phyloP scores from a whole-genome alignment of 2,329 filamentous ascomycete species.

The Pseudogymnoascus sp. region DNA sequence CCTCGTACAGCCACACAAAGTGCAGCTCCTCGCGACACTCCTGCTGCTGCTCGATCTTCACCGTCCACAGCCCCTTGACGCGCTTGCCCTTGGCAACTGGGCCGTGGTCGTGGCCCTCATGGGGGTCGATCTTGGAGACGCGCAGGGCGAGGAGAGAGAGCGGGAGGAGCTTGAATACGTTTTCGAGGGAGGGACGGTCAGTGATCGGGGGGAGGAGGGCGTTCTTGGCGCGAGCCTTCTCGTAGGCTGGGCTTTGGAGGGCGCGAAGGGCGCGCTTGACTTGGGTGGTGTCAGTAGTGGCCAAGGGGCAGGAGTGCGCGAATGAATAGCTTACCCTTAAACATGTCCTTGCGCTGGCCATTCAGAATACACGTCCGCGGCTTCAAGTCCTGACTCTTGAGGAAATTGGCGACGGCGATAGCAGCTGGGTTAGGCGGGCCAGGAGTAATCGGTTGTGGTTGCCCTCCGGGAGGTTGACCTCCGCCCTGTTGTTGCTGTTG shows the following conservation, averaged over 20 bases:
- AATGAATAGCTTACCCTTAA: slow-evolving; percentile 56
- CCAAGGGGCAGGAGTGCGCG: neutral
- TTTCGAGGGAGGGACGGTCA: slow-evolving; percentile 81
- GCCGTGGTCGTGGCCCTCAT: slow-evolving; percentile 63
- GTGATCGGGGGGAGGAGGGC: slow-evolving; percentile 78
- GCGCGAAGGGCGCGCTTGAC: slow-evolving; percentile 94
- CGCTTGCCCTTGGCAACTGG: slow-evolving; percentile 59
- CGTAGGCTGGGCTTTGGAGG: slow-evolving; percentile 79
- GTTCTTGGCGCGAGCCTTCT: slow-evolving; percentile 84
- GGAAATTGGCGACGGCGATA: slow-evolving; percentile 79
- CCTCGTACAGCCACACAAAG: slow-evolving; percentile 95
- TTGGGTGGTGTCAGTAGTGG: slow-evolving; percentile 30
- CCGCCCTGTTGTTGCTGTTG: slow-evolving; percentile 23
- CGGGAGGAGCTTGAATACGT: slow-evolving; percentile 88
- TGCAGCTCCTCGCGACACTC: slow-evolving; percentile 81
- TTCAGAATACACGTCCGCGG: slow-evolving; percentile 84
- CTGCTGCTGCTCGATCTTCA: slow-evolving; percentile 92
- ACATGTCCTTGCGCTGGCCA: slow-evolving; percentile 97
- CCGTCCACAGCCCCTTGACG: slow-evolving; percentile 92
- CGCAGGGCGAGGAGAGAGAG: slow-evolving; percentile 89
- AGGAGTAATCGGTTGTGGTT: slow-evolving; percentile 60
- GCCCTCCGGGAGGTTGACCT: slow-evolving; percentile 35
- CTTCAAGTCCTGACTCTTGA: slow-evolving; percentile 79
- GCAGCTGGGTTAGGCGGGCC: slow-evolving; percentile 84
- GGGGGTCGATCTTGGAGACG: slow-evolving; percentile 72